Conservation (phyloP, 176 grass and related monocot species). For the Coix lacrymajobi region DNA sequence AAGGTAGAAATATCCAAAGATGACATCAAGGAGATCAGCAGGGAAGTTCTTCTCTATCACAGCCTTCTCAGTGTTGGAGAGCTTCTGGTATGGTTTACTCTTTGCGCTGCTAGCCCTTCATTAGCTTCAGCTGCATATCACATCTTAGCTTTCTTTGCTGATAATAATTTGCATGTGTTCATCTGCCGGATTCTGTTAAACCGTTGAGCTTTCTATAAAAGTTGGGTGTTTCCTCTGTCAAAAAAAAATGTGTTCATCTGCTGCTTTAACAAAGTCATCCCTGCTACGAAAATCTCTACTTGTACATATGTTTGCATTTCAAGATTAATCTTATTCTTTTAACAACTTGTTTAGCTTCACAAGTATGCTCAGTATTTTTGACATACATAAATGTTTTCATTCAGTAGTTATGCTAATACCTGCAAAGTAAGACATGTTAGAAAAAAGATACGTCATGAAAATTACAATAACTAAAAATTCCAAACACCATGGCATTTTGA, state of each 20-base stretch:
- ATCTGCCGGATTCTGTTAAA: too few relatives aligned
- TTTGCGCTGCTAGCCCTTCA: neutral
- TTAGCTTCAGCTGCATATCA: neutral
- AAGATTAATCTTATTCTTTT: neutral
- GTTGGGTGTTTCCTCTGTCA: too few relatives aligned
- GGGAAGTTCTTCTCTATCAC: constrained; percentile 70
- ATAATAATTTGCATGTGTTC: neutral
- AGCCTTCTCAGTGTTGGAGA: constrained; percentile 49
- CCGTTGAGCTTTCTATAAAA: too few relatives aligned
- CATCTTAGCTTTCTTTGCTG: constrained; percentile 1
- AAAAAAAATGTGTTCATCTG: neutral
- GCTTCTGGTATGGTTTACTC: constrained; percentile 48
- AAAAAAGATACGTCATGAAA: neutral
- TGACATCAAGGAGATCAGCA: constrained; percentile 80
- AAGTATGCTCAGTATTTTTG: neutral
- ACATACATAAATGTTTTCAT: neutral
- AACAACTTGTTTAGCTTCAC: neutral
- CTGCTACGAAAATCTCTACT: neutral
- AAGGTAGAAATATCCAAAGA: constrained; percentile 80
- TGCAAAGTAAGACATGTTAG: neutral
- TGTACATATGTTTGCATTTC: neutral
- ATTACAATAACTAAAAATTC: neutral
- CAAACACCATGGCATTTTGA: neutral
- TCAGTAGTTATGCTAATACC: neutral
- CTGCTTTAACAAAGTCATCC: neutral